phyloP scores from a whole-genome alignment of 2,329 filamentous ascomycete species.

The Helotiales sp. region DNA sequence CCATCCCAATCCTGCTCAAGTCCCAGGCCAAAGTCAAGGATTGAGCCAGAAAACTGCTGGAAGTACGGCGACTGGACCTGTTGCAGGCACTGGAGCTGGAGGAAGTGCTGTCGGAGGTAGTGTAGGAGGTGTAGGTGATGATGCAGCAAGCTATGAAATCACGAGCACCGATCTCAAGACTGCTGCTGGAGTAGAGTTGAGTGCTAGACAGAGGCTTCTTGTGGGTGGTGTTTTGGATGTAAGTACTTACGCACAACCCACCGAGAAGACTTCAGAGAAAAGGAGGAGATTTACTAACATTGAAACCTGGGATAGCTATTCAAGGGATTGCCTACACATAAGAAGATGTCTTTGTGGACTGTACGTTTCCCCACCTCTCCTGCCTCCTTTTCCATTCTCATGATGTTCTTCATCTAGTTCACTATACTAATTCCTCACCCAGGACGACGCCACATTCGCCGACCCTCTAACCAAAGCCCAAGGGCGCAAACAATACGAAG shows the following conservation, averaged over 20 bases:
- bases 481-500: constrained; percentile 56
- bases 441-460: constrained; percentile 59
- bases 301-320: constrained; percentile 56
- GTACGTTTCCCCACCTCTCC: background rate
- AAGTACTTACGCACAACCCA: no score
- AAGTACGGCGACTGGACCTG: background rate
- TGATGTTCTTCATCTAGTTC: background rate
- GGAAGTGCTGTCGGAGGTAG: background rate
- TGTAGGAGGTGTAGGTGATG: background rate
- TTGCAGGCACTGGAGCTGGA: background rate
- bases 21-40: no score
- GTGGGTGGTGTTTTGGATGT: constrained; percentile 64
- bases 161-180: constrained; percentile 60
- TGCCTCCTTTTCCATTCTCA: background rate
- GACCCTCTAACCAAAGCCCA: constrained; percentile 63
- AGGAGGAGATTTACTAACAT: background rate
- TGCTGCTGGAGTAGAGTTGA: constrained; percentile 55
- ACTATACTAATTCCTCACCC: background rate
- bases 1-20: background rate
- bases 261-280: background rate
- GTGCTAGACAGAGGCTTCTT: constrained; percentile 55
- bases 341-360: constrained; percentile 64
- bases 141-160: constrained; percentile 45
- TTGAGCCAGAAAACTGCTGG: background rate
- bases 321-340: constrained; percentile 61